These are phyloP conservation scores for Debaryomycetaceae sp. DNA, from an alignment of 1,139 yeast genomes.

Conservation along the genomic window DNA sequence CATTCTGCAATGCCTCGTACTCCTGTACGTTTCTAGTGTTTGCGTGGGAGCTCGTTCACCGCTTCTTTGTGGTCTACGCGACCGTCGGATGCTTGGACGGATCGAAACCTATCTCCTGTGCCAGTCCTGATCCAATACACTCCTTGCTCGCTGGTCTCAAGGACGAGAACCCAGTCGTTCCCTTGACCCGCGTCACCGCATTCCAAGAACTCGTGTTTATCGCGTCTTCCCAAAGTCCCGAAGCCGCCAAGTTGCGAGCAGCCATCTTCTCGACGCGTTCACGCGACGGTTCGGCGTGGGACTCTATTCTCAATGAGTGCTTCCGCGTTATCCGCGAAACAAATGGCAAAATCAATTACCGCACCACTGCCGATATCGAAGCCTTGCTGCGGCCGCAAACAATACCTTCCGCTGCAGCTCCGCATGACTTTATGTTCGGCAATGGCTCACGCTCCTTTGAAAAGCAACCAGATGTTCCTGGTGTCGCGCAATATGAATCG, in stretches of 20 bases:
- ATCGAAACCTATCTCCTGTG: conserved; percentile 55
- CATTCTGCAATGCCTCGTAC: conserved; percentile 11
- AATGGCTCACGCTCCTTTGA: conserved; percentile 11
- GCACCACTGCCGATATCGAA: conserved; percentile 21
- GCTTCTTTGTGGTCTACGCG: conserved; percentile 60
- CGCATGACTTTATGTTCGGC: conserved; percentile 18
- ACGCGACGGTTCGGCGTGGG: conserved; percentile 42
- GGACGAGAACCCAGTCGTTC: conserved; percentile 26
- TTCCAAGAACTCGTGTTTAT: conserved; percentile 63
- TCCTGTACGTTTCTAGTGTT: conserved; percentile 25
- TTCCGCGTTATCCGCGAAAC: conserved; percentile 39
- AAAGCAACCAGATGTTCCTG: too few species aligned
- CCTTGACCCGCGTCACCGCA: conserved; percentile 55
- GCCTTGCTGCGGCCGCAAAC: conserved; percentile 15
- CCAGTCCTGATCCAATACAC: conserved; percentile 61
- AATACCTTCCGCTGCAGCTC: conserved; percentile 6
- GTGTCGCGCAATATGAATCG: conserved; percentile 1
- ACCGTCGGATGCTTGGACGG: conserved; percentile 77
- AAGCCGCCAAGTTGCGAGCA: conserved; percentile 33
- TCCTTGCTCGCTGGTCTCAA: conserved; percentile 67
- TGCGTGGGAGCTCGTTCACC: conserved; percentile 55
- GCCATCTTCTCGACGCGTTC: conserved; percentile 44
- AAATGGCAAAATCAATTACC: conserved; percentile 28
- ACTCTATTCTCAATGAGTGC: conserved; percentile 49
- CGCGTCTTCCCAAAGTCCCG: conserved; percentile 38